Conservation (phyloP, 2,329 filamentous ascomycete species). For the Colletotrichum somersetense region DNA sequence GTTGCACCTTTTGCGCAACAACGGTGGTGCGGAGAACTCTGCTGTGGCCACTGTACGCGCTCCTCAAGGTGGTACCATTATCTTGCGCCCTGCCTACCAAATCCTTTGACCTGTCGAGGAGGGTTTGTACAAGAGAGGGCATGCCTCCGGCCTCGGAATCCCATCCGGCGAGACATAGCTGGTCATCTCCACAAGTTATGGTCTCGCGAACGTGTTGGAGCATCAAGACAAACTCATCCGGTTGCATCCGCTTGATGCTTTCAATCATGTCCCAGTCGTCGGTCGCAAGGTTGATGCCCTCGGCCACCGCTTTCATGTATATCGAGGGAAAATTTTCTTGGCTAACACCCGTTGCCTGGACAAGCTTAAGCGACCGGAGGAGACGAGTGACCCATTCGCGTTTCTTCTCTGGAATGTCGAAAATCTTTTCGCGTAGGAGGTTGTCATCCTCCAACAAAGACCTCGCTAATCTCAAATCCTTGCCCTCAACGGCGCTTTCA, state of each 20-base stretch:
- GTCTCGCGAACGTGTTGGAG: conserved; percentile 57
- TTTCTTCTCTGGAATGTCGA: conserved; percentile 47
- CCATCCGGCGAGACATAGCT: conserved; percentile 53
- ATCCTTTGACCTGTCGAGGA: conserved; percentile 60
- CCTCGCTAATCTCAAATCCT: conserved; percentile 59
- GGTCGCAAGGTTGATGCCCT: conserved; percentile 63
- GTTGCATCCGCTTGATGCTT: conserved; percentile 70
- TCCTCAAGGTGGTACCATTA: conserved; percentile 70
- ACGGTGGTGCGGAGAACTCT: conserved; percentile 81
- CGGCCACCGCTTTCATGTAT: conserved; percentile 72
- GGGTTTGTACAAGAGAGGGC: conserved; percentile 52
- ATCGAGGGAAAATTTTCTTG: conserved; percentile 63
- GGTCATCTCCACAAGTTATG: conserved; percentile 52
- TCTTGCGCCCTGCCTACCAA: conserved; percentile 61
- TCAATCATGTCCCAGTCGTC: conserved; percentile 68
- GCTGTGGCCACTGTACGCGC: conserved; percentile 79
- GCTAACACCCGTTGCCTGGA: conserved; percentile 54
- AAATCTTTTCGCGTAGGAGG: conserved; percentile 62
- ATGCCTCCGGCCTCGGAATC: conserved; percentile 50
- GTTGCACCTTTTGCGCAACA: conserved; percentile 83
- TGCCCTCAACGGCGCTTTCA: conserved; percentile 60
- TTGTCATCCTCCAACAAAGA: conserved; percentile 71
- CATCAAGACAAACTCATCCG: conserved; percentile 60
- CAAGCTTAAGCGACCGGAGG: conserved; percentile 62
- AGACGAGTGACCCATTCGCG: conserved; percentile 58